Conservation (phyloP, 2,329 filamentous ascomycete species). For the Claviceps humidiphila region DNA sequence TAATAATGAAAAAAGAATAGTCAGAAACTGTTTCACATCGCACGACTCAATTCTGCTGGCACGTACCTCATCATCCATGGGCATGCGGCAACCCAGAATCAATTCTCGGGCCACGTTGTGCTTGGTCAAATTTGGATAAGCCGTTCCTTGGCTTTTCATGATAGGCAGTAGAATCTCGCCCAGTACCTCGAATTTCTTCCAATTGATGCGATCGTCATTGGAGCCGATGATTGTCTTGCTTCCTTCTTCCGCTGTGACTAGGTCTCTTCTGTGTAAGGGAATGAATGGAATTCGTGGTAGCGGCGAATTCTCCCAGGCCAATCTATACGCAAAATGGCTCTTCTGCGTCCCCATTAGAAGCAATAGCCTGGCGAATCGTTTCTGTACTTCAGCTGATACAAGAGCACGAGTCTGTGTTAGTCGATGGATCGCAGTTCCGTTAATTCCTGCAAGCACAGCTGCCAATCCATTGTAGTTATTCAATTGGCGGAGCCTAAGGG, state of each 20-base stretch:
- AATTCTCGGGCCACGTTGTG: conserved; percentile 61
- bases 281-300: conserved; percentile 86
- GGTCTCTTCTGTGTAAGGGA: conserved; percentile 74
- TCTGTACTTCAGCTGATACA: conserved; percentile 57
- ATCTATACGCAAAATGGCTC: conserved; percentile 86
- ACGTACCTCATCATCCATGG: conserved; percentile 77
- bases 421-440: conserved; percentile 74
- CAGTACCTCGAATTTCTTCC: conserved; percentile 96
- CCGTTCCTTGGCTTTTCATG: conserved; percentile 78
- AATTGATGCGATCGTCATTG: conserved; percentile 69
- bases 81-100: conserved; percentile 69
- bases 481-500: conserved; percentile 69
- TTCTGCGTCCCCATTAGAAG: conserved; percentile 89
- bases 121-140: conserved; percentile 59
- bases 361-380: conserved; percentile 76
- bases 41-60: background rate
- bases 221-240: conserved; percentile 77
- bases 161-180: conserved; percentile 83
- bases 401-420: conserved; percentile 67
- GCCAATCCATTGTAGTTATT: conserved; percentile 97
- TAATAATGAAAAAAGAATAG: conserved; percentile 14
- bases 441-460: conserved; percentile 87
- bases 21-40: background rate
- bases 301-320: conserved; percentile 93
- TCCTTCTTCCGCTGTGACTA: conserved; percentile 85